Conservation (phyloP, 1,139 yeast genomes). For the Geotrichum phurueaensis region DNA sequence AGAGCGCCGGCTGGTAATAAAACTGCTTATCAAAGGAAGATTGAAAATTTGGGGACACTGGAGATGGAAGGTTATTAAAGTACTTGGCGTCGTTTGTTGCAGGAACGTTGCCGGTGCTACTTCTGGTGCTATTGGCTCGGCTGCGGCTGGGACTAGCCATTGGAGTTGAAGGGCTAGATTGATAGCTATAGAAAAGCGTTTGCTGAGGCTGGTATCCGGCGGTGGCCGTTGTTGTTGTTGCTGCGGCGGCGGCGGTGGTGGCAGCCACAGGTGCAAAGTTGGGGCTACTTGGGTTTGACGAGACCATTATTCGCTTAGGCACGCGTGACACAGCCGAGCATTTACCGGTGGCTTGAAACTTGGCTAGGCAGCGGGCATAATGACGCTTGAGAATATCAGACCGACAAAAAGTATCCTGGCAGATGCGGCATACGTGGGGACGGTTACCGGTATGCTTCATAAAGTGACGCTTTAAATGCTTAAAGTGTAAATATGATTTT, state of each 20-base stretch:
- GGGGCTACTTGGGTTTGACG: background rate
- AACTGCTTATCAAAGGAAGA: background rate
- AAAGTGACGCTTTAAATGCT: constrained; percentile 18
- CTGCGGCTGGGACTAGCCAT: background rate
- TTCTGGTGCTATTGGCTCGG: background rate
- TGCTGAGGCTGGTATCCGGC: background rate
- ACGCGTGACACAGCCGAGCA: constrained; percentile 21
- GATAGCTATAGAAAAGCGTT: background rate
- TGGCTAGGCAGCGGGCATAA: constrained; percentile 22
- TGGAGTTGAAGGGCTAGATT: background rate
- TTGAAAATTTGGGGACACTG: background rate
- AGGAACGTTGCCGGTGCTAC: background rate
- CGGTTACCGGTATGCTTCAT: constrained; percentile 18
- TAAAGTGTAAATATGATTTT: constrained; percentile 15
- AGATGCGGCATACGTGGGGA: constrained; percentile 15
- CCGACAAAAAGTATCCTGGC: constrained; percentile 17
- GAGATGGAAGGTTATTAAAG: background rate
- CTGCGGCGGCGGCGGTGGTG: too few species aligned
- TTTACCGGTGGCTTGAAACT: constrained; percentile 20
- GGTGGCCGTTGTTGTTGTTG: background rate
- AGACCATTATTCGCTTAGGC: constrained; percentile 18
- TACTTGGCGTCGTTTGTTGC: background rate
- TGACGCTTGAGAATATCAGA: constrained; percentile 17
- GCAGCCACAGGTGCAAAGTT: background rate
- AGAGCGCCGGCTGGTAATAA: background rate